Evolutionary conservation across 2,329 filamentous ascomycete genomes (phyloP), one percentile per base, ranked within the genome.

Genomic region (Triangularia setosa): DNA sequence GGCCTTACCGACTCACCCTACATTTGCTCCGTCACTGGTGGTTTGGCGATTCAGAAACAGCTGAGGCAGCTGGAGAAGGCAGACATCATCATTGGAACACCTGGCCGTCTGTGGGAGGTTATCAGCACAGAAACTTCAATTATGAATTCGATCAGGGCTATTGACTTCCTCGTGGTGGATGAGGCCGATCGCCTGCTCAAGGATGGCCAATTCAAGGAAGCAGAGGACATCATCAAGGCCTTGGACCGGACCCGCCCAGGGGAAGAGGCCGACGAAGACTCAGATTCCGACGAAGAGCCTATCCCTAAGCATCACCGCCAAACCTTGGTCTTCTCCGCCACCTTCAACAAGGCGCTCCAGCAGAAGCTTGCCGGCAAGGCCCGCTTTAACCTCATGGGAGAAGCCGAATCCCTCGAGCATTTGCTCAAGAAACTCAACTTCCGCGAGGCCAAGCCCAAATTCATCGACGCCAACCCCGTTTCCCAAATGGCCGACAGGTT

Each of bases 241-340:
- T 79, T 99, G 9, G 92, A 97, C 72, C 83, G 88, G 27, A 79
- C 84, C 44, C 87, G 92, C 55, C 89, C 91, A 1, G 82, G 80
- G 30, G 78, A 80, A 1, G 79, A 81, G n/a, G 25, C 21, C 7
- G 81, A 81, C 2, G 80, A 83, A 3, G 80, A 83, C 9, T 77
- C 80, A 0, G 79, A 80, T 0, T 81, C 80, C 0, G 79, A 83
- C 2, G 81, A 83, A 11, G 76, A 79, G 0, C 60, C 63, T 25
- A 53, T 59, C 1, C 64, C 65, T 72, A 76, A 6, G 69, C 76
- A 11, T 74, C 80, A 52, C 73, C 84, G 94, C 48, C 95, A 99
- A 74, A 98, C 93, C 0, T 84, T 99, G 0, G 92, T 99, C 21
- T 99, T 99, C 76, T 98, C 95, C 0, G 95, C 95, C 0, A 99